Percentiles rank a stretch among this genome's conserved stretches.
phyloP scores from a whole-genome alignment of 495 filamentous ascomycete species.

The Penicilliopsis zonata region DNA sequence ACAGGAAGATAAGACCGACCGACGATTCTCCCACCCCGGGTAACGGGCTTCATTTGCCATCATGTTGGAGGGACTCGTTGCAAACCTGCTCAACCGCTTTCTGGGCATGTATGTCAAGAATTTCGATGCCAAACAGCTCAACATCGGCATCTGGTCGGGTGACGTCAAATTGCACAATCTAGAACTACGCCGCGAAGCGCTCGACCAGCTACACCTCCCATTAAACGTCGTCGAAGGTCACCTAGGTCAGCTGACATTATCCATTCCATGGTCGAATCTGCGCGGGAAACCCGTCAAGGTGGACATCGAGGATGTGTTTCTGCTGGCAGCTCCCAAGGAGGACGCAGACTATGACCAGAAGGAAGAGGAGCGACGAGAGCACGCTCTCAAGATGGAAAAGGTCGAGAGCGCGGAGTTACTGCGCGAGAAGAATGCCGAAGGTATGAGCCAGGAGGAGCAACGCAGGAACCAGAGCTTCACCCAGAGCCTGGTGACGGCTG shows the following conservation, averaged over 20 bases:
- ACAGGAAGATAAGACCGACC: neutral
- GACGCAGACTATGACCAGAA: slow-evolving; percentile 87
- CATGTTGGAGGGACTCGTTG: slow-evolving; percentile 60
- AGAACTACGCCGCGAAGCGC: slow-evolving; percentile 82
- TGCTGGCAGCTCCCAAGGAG: slow-evolving; percentile 87
- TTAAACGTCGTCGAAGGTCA: slow-evolving; percentile 95
- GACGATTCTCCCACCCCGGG: slow-evolving; percentile 19
- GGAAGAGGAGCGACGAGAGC: slow-evolving; percentile 72
- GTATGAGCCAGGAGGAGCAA: slow-evolving; percentile 87
- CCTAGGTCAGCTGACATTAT: slow-evolving; percentile 76
- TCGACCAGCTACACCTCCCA: slow-evolving; percentile 90
- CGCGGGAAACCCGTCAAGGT: slow-evolving; percentile 88
- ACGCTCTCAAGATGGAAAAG: slow-evolving; percentile 93
- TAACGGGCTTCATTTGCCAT: slow-evolving; percentile 25
- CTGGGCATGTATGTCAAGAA: slow-evolving; percentile 99
- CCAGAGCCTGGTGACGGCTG: slow-evolving; percentile 83
- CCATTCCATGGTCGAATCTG: slow-evolving; percentile 93
- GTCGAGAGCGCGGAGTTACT: slow-evolving; percentile 89
- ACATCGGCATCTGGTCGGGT: slow-evolving; percentile 96
- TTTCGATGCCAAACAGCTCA: slow-evolving; percentile 91
- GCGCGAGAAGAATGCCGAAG: slow-evolving; percentile 82
- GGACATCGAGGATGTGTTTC: slow-evolving; percentile 90
- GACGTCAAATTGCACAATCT: slow-evolving; percentile 89
- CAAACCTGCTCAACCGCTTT: slow-evolving; percentile 94
- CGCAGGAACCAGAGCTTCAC: slow-evolving; percentile 95